Base-by-base conservation (phyloP, 495 filamentous ascomycete species). In the Evansstolkia leycettana region DNA sequence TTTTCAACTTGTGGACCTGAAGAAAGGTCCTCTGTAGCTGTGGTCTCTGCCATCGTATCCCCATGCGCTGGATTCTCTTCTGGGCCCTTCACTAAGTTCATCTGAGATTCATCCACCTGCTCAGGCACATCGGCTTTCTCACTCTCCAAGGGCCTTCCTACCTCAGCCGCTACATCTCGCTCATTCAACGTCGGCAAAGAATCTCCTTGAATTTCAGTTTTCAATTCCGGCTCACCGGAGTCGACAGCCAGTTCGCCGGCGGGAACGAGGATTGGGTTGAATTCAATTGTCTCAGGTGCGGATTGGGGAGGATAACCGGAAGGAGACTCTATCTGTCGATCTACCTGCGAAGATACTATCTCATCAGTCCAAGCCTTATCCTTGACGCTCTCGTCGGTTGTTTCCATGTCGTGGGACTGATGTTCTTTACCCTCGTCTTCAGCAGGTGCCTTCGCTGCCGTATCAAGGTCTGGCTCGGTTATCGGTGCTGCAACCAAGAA, bases 371-470 rank as follows among this genome's bases (percentile, higher is more conserved):
- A 64, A 62, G 45, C 50, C 46, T 59, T 39, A 48, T 57, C 50
- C 50, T 61, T 52, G 53, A 55, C 52, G 51, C 47, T 52, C 36
- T 34, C 42, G 49, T 48, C 50, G 51, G 54, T 46, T 36, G 40
- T 47, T 44, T 54, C 49, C 45, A 42, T 59, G 57, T 55, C 60
- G 60, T 57, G 60, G 57, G 60, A 64, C 60, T 64, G 63, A 58
- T 58, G 44, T 39, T 65, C 60, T 62, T 67, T 65, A 65, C 60
- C 58, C 55, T 64, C 56, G 54, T 62, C 50, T 57, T 64, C 60
- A 53, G 55, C 54, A 60, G 60, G 58, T 47, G 50, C 50, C 31
- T 43, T 5, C 50, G 41, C 28, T 46, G 51, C 56, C 48, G 51
- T 56, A 30, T 56, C 52, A 44, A 48, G 43, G 41, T 45, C 41